Percentiles rank a stretch among this genome's conserved stretches.
Evolutionary conservation across 2,329 filamentous ascomycete genomes (phyloP).

Genomic region (Pestalotiopsis sp.): DNA sequence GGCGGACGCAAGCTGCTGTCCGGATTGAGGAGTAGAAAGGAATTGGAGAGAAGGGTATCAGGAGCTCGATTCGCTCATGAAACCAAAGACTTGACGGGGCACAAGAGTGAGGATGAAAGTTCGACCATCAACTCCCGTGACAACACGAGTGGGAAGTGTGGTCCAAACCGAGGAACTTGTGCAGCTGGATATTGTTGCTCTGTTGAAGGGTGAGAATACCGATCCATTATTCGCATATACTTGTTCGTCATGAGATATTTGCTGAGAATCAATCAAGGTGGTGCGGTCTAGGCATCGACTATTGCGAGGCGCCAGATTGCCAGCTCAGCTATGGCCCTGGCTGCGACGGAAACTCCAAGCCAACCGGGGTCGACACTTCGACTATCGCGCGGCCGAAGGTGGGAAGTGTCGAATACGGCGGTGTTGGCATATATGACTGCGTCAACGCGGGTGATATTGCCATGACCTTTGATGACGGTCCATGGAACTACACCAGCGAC

Average conservation of each 20-base stretch:
- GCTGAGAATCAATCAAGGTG: conserved; percentile 21
- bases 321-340: conserved; percentile 45
- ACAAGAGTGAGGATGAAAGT: conserved; percentile 20
- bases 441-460: conserved; percentile 57
- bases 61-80: conserved; percentile 1
- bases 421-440: conserved; percentile 52
- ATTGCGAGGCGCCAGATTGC: conserved; percentile 33
- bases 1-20: conserved; percentile 30
- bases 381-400: conserved; percentile 45
- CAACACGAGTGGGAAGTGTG: conserved; percentile 27
- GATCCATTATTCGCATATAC: not conserved
- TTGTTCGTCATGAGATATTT: not conserved
- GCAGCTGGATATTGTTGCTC: conserved; percentile 33
- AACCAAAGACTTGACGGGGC: conserved; percentile 10
- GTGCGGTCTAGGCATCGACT: conserved; percentile 28
- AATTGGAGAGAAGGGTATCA: conserved; percentile 19
- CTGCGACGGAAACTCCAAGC: conserved; percentile 50
- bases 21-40: conserved; percentile 25
- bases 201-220: conserved; percentile 27
- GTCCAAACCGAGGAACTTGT: conserved; percentile 26
- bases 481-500: conserved; percentile 59
- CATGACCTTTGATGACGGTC: conserved; percentile 67
- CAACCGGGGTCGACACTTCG: conserved; percentile 47
- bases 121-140: conserved; percentile 12
- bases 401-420: conserved; percentile 48